A percentile compares a stretch with the other conserved stretches of the same genome.
phyloP scores from a whole-genome alignment of 768 basidiomycete genomes.

The Panus rudis region DNA sequence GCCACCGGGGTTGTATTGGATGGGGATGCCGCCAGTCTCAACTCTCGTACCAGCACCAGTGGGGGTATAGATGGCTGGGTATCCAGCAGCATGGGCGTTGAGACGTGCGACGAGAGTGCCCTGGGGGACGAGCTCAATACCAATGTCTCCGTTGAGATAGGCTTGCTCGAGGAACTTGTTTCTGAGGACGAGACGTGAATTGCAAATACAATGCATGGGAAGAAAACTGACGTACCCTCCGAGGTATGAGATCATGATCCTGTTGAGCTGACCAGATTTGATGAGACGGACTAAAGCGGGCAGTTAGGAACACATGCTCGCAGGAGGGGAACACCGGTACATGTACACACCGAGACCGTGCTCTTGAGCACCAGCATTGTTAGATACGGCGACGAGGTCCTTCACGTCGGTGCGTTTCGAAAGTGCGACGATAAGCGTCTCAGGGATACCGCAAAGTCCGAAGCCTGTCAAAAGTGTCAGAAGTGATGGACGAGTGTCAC shows the following conservation, averaged over 20 bases:
- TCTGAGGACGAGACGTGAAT: conserved; percentile 27
- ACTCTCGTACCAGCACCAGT: conserved; percentile 86
- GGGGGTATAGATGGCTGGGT: conserved; percentile 85
- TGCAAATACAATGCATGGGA: not conserved
- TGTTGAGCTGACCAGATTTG: conserved; percentile 64
- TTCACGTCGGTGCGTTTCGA: conserved; percentile 62
- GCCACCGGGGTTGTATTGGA: conserved; percentile 70
- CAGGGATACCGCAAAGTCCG: conserved; percentile 84
- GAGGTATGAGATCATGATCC: conserved; percentile 81
- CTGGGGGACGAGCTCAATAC: conserved; percentile 83
- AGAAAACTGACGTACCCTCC: conserved; percentile 51
- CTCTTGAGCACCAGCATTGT: conserved; percentile 70
- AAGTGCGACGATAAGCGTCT: conserved; percentile 77
- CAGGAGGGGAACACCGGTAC: not conserved
- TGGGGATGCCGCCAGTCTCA: conserved; percentile 69
- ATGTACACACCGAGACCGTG: conserved; percentile 57
- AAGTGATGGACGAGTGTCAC: not conserved
- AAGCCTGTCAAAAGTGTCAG: conserved; percentile 49
- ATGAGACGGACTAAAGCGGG: conserved; percentile 58
- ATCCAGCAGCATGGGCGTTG: conserved; percentile 84
- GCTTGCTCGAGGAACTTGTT: conserved; percentile 78
- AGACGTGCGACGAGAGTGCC: conserved; percentile 86
- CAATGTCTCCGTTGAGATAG: conserved; percentile 73
- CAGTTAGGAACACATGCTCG: not conserved
- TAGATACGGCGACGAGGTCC: conserved; percentile 74